Conservation (phyloP, 768 basidiomycete species). For the Termitomyces eurrhizus region DNA sequence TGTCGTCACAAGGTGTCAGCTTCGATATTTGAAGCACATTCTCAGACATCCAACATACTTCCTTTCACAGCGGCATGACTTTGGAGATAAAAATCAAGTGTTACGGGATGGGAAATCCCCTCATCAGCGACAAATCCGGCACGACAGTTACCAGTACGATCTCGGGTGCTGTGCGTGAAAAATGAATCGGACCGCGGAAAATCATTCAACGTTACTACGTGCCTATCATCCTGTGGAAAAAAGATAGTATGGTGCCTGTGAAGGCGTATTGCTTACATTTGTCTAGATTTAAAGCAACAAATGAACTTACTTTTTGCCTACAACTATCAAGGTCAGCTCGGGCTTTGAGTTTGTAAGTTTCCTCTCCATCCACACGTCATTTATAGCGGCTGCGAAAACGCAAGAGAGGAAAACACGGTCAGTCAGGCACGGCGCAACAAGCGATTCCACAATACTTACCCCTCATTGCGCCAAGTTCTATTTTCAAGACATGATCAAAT, state of each 20-base stretch:
- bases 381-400: slow-evolving; percentile 28
- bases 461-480: slow-evolving; percentile 15
- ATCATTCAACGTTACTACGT: slow-evolving; percentile 12
- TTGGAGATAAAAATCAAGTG: slow-evolving; percentile 60
- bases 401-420: neutral
- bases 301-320: slow-evolving; percentile 41
- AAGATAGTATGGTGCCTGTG: slow-evolving; percentile 38
- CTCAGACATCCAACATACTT: slow-evolving; percentile 28
- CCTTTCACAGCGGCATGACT: slow-evolving; percentile 49
- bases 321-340: slow-evolving; percentile 54
- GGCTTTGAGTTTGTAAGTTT: slow-evolving; percentile 25
- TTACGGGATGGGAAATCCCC: slow-evolving; percentile 45
- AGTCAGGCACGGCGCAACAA: slow-evolving; percentile 2
- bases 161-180: slow-evolving; percentile 32
- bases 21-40: neutral
- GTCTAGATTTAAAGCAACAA: neutral
- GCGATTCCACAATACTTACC: slow-evolving; percentile 5
- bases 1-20: neutral
- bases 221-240: slow-evolving; percentile 40
- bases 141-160: slow-evolving; percentile 48
- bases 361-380: slow-evolving; percentile 27
- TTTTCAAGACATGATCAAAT: slow-evolving; percentile 19
- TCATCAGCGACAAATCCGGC: slow-evolving; percentile 57
- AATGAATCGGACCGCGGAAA: slow-evolving; percentile 2
- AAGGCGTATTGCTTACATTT: neutral